Percentiles rank a stretch among this genome's conserved stretches.
phyloP scores from a whole-genome alignment of 352 stramenopile genomes.

The Blastocystis sp. region DNA sequence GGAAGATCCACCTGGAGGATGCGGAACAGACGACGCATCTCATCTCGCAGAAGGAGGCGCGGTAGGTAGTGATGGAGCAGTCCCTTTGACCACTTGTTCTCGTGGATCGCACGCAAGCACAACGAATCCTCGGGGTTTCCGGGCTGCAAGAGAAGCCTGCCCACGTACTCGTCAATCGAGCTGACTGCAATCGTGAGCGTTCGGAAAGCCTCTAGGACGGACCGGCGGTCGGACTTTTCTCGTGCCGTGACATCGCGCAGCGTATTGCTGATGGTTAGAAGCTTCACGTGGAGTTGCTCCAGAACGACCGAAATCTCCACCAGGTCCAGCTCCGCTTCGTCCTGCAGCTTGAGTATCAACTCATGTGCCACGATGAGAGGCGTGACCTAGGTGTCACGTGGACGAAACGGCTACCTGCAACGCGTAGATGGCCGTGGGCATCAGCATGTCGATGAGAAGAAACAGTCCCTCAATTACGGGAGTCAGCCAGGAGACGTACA shows the following conservation, averaged over 20 bases:
- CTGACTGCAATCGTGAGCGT: neutral
- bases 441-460: constrained; percentile 8
- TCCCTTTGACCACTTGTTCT: neutral
- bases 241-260: neutral
- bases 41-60: constrained; percentile 14
- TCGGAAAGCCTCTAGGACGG: neutral
- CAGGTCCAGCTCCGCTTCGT: neutral
- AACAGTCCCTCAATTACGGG: neutral
- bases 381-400: neutral
- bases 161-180: neutral
- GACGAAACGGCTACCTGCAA: neutral
- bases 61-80: neutral
- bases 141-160: neutral
- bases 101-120: neutral
- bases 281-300: neutral
- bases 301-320: neutral
- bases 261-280: neutral
- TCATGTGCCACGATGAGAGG: neutral
- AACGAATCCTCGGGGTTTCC: neutral
- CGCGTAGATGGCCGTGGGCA: neutral
- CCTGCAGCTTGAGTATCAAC: neutral
- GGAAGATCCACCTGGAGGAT: neutral
- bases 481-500: neutral
- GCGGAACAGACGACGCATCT: constrained; percentile 13
- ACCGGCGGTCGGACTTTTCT: neutral